Percentiles rank a stretch among this genome's conserved stretches.
Evolutionary conservation across 2,329 filamentous ascomycete genomes (phyloP).

Genomic region (Daldinia eschscholtzii): DNA sequence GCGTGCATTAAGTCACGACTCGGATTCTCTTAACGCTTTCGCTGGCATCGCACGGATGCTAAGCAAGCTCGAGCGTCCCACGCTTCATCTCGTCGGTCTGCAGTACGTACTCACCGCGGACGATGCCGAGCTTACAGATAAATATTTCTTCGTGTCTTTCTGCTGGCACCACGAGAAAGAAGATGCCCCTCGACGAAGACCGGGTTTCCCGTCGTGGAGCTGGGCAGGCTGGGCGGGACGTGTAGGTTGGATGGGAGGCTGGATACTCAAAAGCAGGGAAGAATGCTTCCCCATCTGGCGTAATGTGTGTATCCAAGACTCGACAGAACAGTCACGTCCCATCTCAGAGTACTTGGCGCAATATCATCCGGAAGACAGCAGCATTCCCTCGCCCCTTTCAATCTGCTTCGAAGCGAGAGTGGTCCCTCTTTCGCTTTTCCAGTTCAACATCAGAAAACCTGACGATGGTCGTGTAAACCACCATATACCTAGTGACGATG

Average conservation of each 20-base stretch:
- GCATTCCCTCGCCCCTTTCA: not conserved
- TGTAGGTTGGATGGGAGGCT: not conserved
- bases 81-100: not conserved
- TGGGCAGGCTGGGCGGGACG: not conserved
- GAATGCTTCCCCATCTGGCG: not conserved
- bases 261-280: not conserved
- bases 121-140: not conserved
- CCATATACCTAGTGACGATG: not conserved
- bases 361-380: no score
- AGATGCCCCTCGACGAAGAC: not conserved
- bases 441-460: constrained; percentile 1
- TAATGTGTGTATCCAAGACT: not conserved
- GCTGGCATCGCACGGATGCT: not conserved
- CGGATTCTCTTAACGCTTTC: not conserved
- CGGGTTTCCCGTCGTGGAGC: constrained; percentile 1
- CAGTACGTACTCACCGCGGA: not conserved
- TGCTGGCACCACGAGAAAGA: not conserved
- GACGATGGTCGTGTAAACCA: not conserved
- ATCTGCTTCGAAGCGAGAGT: constrained; percentile 1
- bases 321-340: not conserved
- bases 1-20: not conserved
- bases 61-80: not conserved
- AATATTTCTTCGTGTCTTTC: constrained; percentile 1
- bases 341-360: not conserved
- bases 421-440: not conserved